phyloP scores from a whole-genome alignment of 78 protist genomes.

The Planoprotostelium fungivorum region DNA sequence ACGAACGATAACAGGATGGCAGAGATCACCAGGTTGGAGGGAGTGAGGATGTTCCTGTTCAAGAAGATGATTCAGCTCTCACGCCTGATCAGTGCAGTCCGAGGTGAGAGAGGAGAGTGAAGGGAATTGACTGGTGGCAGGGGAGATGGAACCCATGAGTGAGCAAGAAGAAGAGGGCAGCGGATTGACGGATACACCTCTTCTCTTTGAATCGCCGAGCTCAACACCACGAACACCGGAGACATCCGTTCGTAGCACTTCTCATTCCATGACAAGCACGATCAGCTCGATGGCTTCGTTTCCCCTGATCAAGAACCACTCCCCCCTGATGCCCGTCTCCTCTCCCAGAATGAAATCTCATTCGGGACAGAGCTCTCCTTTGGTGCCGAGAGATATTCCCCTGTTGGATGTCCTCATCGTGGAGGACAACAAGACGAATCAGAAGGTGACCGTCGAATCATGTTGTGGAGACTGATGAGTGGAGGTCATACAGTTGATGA shows the following conservation, averaged over 20 bases:
- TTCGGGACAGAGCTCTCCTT: neutral
- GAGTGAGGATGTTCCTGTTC: neutral
- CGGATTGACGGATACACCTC: neutral
- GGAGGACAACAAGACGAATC: neutral
- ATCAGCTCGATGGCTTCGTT: neutral
- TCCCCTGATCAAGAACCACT: neutral
- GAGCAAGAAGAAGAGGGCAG: neutral
- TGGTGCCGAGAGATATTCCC: neutral
- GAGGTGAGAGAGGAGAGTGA: neutral
- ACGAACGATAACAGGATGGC: neutral
- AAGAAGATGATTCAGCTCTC: neutral
- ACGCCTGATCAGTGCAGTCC: neutral
- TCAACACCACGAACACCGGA: neutral
- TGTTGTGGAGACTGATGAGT: neutral
- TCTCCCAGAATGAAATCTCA: neutral
- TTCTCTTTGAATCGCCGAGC: neutral
- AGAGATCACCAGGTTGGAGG: neutral
- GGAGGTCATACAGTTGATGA: neutral
- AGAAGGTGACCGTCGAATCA: neutral
- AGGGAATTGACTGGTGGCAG: neutral
- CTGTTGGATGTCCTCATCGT: neutral
- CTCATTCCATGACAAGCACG: too few relatives aligned
- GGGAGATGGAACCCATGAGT: neutral
- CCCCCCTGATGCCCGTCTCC: neutral
- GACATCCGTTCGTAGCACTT: neutral